Evolutionary conservation across 495 filamentous ascomycete genomes (phyloP), one percentile per base, ranked within the genome.

Genomic region (Venustampulla echinocandica): DNA sequence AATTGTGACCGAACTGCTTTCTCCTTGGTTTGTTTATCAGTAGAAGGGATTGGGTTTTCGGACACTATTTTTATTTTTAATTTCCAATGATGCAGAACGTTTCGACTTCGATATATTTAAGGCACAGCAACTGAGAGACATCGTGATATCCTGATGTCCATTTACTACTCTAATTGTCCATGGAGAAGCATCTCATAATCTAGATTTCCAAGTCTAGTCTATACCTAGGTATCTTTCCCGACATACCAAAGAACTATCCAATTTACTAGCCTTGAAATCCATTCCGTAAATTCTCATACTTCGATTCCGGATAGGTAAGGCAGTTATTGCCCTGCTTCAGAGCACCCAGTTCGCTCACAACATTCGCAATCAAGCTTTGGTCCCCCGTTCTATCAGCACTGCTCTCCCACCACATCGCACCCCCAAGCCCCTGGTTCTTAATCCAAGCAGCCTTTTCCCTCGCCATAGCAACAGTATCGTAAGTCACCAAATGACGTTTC

Each of bases 361-460:
- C 83, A 36, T 73, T 81, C 10, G 67, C 73, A 44, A 93, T 85
- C 64, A 92, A 53, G 58, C 85, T 88, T 39, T 79, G 73, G 3
- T 70, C 63, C 0, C 76, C 77, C 2, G 55, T 58, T 63, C 82
- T 85, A 62, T 96, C 90, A 3, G 74, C 81, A 62, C 81, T 89
- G 55, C 80, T 84, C 67, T 97, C 90, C 90, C 90, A 97, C 89
- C 88, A 96, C 90, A 96, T 97, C 11, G 72, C 85, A 15, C 90
- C 89, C 1, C 86, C 89, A 3, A 95, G 69, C 2, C 77, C 72
- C 34, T 73, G 66, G 10, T 71, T 45, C 54, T 66, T 70, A 52
- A 95, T 75, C 61, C 79, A 95, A 25, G 71, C 64, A 2, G 78
- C 80, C 69, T 96, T 97, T 40, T 55, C 27, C 50, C 68, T 66